A percentile compares a stretch with the other conserved stretches of the same genome.
phyloP scores from a whole-genome alignment of 163 green algal genomes.

The Scenedesmus sp. region DNA sequence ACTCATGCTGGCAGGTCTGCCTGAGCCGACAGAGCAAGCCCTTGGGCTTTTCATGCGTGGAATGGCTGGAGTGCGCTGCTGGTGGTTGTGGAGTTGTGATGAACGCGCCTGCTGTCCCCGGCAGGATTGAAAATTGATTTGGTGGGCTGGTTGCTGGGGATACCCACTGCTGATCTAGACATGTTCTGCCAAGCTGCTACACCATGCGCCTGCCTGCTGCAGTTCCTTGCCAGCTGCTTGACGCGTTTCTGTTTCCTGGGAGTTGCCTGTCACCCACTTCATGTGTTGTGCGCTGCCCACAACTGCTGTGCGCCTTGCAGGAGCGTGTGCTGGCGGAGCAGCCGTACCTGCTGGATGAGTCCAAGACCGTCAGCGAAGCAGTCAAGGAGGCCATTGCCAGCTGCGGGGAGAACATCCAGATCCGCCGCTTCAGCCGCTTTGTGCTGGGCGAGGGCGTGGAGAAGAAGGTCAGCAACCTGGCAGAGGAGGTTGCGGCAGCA shows the following conservation, averaged over 20 bases:
- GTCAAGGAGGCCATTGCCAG: slow-evolving; percentile 89
- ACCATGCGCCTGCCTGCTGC: not conserved
- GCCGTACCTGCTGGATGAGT: slow-evolving; percentile 81
- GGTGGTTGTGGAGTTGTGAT: no score
- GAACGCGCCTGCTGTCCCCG: no score
- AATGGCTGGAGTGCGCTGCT: not conserved
- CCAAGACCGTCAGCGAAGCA: slow-evolving; percentile 89
- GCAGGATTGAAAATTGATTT: no score
- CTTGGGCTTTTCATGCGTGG: not conserved
- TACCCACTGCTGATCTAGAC: no score
- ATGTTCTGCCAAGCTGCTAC: no score
- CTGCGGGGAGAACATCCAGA: slow-evolving; percentile 93
- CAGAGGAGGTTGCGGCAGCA: slow-evolving; percentile 93
- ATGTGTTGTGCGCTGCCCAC: not conserved
- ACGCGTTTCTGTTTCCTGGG: no score
- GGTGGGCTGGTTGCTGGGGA: no score
- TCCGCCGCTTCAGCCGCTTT: slow-evolving; percentile 89
- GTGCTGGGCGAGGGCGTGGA: slow-evolving; percentile 94
- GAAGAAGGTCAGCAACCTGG: slow-evolving; percentile 95
- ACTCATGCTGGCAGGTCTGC: no score
- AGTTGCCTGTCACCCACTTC: not conserved
- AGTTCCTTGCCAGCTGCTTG: not conserved
- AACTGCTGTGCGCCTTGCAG: not conserved
- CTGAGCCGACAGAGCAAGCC: no score
- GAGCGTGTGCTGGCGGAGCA: slow-evolving; percentile 78